A percentile compares a stretch with the other conserved stretches of the same genome.
Evolutionary conservation across 495 filamentous ascomycete species (phyloP).

Genomic region (Penicillium diatomitis): DNA sequence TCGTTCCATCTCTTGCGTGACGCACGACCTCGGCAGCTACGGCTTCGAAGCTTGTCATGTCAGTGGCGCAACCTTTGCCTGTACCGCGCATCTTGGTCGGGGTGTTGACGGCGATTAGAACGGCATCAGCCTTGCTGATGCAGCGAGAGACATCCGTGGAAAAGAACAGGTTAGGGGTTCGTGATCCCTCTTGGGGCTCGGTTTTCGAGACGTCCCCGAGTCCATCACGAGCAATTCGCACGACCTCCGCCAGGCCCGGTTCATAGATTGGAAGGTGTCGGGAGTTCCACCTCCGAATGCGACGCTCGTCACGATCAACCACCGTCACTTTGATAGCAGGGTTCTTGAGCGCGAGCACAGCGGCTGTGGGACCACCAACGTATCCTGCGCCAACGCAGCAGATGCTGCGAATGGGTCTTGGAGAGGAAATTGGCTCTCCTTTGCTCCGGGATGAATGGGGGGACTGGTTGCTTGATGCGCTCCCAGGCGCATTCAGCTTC

Average conservation of each 20-base stretch:
- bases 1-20: constrained; percentile 52
- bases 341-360: constrained; percentile 65
- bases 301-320: constrained; percentile 54
- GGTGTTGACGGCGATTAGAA: constrained; percentile 71
- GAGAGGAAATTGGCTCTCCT: not conserved
- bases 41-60: constrained; percentile 59
- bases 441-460: too few species aligned
- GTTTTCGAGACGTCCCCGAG: not conserved
- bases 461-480: not conserved
- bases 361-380: constrained; percentile 51
- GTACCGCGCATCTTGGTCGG: constrained; percentile 63
- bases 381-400: constrained; percentile 8
- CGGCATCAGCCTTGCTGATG: constrained; percentile 57
- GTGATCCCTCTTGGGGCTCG: not conserved
- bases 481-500: not conserved
- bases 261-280: constrained; percentile 58
- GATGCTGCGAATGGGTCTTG: not conserved
- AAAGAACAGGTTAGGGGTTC: constrained; percentile 52
- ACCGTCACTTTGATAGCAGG: constrained; percentile 59
- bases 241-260: constrained; percentile 35
- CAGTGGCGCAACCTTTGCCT: constrained; percentile 58
- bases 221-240: constrained; percentile 10
- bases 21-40: constrained; percentile 56
- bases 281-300: constrained; percentile 69
- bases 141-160: constrained; percentile 51